Conservation (phyloP, 2,329 filamentous ascomycete species). For the Albifimbria verrucaria region DNA sequence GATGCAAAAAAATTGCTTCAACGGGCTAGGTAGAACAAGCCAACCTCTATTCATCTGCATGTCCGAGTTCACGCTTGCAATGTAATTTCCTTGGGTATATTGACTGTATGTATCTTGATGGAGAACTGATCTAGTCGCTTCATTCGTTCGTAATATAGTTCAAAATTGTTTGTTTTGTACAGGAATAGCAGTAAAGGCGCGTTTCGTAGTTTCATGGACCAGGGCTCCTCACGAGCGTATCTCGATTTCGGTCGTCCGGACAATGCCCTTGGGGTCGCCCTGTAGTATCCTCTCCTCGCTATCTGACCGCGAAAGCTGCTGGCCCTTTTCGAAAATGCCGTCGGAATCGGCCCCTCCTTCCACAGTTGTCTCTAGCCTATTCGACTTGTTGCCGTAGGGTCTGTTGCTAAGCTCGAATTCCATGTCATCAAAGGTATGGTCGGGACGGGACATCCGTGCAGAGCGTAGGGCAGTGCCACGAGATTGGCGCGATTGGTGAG, state of each 20-base stretch:
- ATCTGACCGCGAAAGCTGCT: background rate
- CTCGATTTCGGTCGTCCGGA: constrained; percentile 3
- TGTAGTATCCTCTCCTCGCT: constrained; percentile 3
- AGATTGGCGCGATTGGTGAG: background rate
- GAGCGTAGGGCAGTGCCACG: background rate
- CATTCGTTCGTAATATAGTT: background rate
- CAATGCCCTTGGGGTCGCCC: background rate
- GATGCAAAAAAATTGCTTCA: too few species aligned
- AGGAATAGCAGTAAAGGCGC: background rate
- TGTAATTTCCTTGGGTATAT: background rate
- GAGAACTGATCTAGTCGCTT: background rate
- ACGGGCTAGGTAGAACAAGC: too few species aligned
- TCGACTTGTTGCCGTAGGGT: background rate
- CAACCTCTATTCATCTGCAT: too few species aligned
- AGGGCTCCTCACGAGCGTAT: background rate
- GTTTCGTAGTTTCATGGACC: too few species aligned
- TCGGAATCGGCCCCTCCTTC: background rate
- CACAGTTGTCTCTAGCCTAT: background rate
- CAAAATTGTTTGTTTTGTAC: background rate
- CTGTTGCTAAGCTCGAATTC: background rate
- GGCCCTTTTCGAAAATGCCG: background rate
- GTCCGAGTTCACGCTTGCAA: too few species aligned
- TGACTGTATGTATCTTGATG: background rate
- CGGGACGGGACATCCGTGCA: background rate
- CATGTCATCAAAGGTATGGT: background rate